phyloP scores from a whole-genome alignment of 2,329 filamentous ascomycete species.

The Fonsecaea erecta region DNA sequence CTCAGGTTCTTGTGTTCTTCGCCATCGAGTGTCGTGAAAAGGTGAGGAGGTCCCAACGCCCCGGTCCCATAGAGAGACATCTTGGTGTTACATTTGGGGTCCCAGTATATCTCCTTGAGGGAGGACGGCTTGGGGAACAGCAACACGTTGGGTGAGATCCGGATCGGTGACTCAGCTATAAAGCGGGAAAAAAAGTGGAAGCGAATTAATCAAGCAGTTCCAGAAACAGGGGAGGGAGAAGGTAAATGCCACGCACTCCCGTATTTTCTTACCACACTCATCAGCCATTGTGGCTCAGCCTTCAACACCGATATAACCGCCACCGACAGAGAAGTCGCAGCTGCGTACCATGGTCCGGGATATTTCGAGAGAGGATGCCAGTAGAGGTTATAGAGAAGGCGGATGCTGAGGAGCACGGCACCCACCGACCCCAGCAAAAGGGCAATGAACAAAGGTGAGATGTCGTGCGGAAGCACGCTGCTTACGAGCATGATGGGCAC shows the following conservation, averaged over 20 bases:
- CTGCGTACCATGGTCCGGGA: constrained; percentile 5
- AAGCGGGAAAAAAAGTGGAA: neutral
- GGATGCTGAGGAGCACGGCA: neutral
- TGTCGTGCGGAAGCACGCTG: neutral
- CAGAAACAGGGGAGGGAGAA: neutral
- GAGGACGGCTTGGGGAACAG: constrained; percentile 1
- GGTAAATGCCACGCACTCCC: constrained; percentile 8
- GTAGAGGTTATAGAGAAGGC: constrained; percentile 1
- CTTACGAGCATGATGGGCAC: neutral
- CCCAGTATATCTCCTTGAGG: constrained; percentile 10
- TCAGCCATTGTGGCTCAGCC: constrained; percentile 10
- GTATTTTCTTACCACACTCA: constrained; percentile 1
- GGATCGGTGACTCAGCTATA: neutral
- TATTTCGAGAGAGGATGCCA: constrained; percentile 1
- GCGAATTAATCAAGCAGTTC: neutral
- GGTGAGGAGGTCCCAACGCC: constrained; percentile 5
- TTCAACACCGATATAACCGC: constrained; percentile 3
- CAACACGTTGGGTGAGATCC: constrained; percentile 4
- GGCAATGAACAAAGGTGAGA: neutral
- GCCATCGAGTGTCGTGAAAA: constrained; percentile 5
- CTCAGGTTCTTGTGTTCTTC: constrained; percentile 4
- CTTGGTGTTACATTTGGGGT: constrained; percentile 6
- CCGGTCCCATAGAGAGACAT: constrained; percentile 2
- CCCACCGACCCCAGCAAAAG: neutral
- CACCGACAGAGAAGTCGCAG: neutral